Evolutionary conservation across 257 asterid species (phyloP).

Genomic region (Nicotiana sylvestris): DNA sequence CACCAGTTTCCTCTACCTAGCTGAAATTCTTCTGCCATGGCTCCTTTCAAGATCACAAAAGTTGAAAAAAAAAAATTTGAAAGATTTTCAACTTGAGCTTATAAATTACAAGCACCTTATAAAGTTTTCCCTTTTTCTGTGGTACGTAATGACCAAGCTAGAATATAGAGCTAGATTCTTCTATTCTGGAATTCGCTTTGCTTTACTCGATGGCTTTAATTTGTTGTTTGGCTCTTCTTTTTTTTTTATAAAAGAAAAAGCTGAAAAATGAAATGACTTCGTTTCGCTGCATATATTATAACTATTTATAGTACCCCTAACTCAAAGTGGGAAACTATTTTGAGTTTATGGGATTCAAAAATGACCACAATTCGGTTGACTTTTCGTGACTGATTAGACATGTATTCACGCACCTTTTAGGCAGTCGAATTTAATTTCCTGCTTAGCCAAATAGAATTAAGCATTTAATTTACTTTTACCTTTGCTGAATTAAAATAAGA

Average conservation of each 20-base stretch:
- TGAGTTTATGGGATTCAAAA: conserved; percentile 12
- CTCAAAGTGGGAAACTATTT: not conserved
- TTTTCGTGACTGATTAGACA: conserved; percentile 50
- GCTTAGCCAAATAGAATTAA: conserved; percentile 19
- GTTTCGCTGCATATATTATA: conserved; percentile 31
- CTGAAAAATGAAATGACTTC: conserved; percentile 42
- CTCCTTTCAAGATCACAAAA: not conserved
- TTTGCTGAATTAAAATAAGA: not conserved
- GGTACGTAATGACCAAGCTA: not conserved
- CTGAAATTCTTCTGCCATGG: conserved; percentile 76
- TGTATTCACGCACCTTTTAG: conserved; percentile 20
- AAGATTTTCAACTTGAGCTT: not conserved
- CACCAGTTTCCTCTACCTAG: conserved; percentile 80
- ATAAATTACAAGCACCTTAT: not conserved
- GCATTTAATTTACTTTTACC: not conserved
- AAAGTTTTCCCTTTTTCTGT: not conserved
- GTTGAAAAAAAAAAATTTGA: no score
- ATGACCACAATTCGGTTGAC: conserved; percentile 67
- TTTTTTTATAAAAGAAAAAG: not conserved
- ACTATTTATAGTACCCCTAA: conserved; percentile 46
- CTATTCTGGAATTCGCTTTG: not conserved
- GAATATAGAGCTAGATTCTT: not conserved
- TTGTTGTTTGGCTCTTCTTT: not conserved
- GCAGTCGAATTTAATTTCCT: conserved; percentile 45
- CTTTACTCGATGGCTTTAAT: not conserved